Evolutionary conservation across 169 alveolate genomes (phyloP).

Genomic region (Eimeria necatrix): DNA sequence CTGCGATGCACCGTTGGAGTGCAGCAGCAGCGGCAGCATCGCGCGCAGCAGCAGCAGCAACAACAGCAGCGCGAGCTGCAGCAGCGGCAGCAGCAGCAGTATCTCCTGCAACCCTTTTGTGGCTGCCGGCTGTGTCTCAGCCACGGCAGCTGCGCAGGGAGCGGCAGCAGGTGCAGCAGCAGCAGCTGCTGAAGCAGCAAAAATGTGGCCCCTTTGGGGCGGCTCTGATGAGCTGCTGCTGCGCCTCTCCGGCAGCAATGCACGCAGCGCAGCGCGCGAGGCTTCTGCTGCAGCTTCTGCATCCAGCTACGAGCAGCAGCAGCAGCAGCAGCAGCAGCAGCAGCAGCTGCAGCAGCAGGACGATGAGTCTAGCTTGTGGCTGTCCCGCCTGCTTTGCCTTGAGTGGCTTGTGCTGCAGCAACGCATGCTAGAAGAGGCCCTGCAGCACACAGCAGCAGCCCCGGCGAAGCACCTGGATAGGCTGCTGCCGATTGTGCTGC

Average conservation of each 20-base stretch:
- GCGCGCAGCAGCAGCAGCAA: conserved; percentile 46
- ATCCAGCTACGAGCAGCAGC: conserved; percentile 3
- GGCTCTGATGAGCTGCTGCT: conserved; percentile 37
- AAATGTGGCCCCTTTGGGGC: conserved; percentile 38
- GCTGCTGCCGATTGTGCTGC: conserved; percentile 30
- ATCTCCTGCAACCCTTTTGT: neutral
- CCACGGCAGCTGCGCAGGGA: neutral
- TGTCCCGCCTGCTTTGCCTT: conserved; percentile 62
- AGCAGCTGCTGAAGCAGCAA: conserved; percentile 62
- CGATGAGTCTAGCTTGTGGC: conserved; percentile 31
- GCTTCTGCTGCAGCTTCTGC: conserved; percentile 41
- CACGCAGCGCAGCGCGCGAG: neutral
- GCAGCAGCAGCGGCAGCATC: conserved; percentile 49
- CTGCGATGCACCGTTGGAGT: neutral
- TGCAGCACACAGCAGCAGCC: conserved; percentile 51
- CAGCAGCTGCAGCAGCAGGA: conserved; percentile 63
- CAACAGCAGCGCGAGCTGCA: conserved; percentile 11
- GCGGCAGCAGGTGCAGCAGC: conserved; percentile 21
- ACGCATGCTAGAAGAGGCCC: conserved; percentile 52
- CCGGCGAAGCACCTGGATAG: neutral
- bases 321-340: conserved; percentile 47
- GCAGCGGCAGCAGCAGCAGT: neutral
- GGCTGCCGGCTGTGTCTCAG: neutral
- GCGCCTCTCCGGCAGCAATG: neutral
- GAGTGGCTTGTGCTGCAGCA: conserved; percentile 78